Evolutionary conservation across 2,329 filamentous ascomycete genomes (phyloP), one percentile per base, ranked within the genome.

Genomic region (Neurospora sp.): DNA sequence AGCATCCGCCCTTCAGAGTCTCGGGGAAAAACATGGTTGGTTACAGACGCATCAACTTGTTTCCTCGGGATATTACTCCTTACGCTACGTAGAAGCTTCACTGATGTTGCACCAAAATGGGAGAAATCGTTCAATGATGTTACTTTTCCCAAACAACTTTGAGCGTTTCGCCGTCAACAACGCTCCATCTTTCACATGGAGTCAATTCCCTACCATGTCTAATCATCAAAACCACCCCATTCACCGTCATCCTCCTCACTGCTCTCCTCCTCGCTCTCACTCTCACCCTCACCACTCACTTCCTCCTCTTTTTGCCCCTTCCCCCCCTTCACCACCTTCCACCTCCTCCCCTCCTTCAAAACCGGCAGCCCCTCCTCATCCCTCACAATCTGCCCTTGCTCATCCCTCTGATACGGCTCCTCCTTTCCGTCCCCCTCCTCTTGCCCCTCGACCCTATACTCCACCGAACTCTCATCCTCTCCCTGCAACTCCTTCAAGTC

Each of bases 171-270:
- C 10, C 43, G 43, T 23, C 43, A 52, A 46, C n/a, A 52, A 52
- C 3, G n/a, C 43, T 23, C 11, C n/a, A 6, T 1, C 5, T 52
- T 52, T 11, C 11, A 4, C 0, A 33, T 33, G 33, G 33, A 33
- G 1, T 15, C 43, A 12, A 52, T 23, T 15, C 19, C 5, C 19
- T 15, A 6, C 23, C 3, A 62, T 5, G 6, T 3, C 52, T 71
- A 73, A 67, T 74, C 72, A 36, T 74, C 71, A 69, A 74, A 74
- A 8, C 71, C 72, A 38, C 71, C 71, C 72, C 72, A 73, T 28
- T 69, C 70, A 36, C 69, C 38, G 11, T 46, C 70, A 41, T 66
- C 68, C 8, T 33, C 68, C 4, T 39, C 67, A 37, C 33, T 19
- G 1, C 36, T 23, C 4, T 19, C 33, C 17, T n/a, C 17, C 15